phyloP scores from a whole-genome alignment of 2,329 filamentous ascomycete species.

The Botryosphaeria dothidea region DNA sequence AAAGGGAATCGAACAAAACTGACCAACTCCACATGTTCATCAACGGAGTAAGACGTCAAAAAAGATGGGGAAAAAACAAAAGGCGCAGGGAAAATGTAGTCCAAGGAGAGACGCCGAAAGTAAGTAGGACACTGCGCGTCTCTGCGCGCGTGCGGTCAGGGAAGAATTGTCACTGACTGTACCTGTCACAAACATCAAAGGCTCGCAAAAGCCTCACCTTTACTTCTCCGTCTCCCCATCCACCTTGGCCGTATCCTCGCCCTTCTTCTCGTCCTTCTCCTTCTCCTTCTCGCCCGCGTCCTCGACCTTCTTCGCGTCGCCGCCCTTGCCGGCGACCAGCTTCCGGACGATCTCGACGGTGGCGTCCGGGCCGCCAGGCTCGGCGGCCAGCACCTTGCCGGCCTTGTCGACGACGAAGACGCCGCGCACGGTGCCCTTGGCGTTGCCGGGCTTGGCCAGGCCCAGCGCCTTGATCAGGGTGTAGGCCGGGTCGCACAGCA shows the following conservation, averaged over 20 bases:
- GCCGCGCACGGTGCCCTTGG: slow-evolving; percentile 78
- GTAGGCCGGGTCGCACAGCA: slow-evolving; percentile 78
- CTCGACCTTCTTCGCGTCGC: background rate
- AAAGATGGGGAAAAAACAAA: background rate
- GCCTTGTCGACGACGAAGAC: slow-evolving; percentile 84
- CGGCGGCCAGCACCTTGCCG: slow-evolving; percentile 75
- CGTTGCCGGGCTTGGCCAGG: slow-evolving; percentile 70
- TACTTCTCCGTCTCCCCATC: slow-evolving; percentile 24
- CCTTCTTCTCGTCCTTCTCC: slow-evolving; percentile 36
- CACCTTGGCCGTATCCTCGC: slow-evolving; percentile 34
- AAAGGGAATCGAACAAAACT: background rate
- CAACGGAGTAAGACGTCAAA: background rate
- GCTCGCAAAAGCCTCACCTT: background rate
- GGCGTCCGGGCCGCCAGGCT: slow-evolving; percentile 73
- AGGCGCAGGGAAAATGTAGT: background rate
- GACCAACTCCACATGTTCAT: background rate
- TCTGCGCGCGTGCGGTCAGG: background rate
- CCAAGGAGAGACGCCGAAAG: background rate
- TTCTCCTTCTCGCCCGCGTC: slow-evolving; percentile 25
- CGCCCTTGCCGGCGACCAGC: slow-evolving; percentile 47
- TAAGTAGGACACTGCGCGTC: background rate
- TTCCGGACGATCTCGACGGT: slow-evolving; percentile 77
- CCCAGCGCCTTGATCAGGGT: slow-evolving; percentile 83
- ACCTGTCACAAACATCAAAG: background rate
- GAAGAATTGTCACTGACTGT: background rate